Conservation (phyloP, 225 moss, liverwort and hornwort species). For the Pseudoscleropodium purum region DNA sequence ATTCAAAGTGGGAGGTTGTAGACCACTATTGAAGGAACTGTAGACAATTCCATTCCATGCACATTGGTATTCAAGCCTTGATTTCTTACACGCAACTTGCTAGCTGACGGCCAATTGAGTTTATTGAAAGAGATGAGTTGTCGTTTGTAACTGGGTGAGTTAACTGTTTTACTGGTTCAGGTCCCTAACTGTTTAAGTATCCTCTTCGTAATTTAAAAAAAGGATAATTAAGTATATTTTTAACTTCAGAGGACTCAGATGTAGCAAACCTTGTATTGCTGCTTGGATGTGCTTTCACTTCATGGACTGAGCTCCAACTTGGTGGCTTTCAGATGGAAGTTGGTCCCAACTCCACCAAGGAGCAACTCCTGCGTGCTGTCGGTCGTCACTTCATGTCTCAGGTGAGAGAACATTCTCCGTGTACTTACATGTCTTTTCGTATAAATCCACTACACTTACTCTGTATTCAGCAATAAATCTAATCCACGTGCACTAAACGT, state of each 20-base stretch:
- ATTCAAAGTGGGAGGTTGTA: background rate
- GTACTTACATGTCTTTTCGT: background rate
- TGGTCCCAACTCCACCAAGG: conserved; percentile 61
- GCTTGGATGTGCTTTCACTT: background rate
- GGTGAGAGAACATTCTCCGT: conserved; percentile 9
- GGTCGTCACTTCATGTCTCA: conserved; percentile 55
- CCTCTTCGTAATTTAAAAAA: background rate
- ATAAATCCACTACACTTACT: background rate
- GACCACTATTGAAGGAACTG: background rate
- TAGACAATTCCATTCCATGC: background rate
- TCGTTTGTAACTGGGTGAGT: background rate
- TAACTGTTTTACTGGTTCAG: background rate
- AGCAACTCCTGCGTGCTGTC: conserved; percentile 57
- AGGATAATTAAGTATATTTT: background rate
- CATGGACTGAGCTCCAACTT: background rate
- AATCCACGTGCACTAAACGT: background rate
- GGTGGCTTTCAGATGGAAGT: conserved; percentile 34
- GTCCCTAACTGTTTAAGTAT: background rate
- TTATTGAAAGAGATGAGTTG: background rate
- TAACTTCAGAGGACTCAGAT: background rate
- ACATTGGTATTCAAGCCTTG: background rate
- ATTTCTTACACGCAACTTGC: background rate
- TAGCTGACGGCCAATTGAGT: background rate
- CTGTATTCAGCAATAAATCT: background rate
- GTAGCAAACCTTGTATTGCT: background rate